A percentile compares a stretch with the other conserved stretches of the same genome.
Conservation (phyloP, 345 rosid genomes). For the Heritiera littoralis region DNA sequence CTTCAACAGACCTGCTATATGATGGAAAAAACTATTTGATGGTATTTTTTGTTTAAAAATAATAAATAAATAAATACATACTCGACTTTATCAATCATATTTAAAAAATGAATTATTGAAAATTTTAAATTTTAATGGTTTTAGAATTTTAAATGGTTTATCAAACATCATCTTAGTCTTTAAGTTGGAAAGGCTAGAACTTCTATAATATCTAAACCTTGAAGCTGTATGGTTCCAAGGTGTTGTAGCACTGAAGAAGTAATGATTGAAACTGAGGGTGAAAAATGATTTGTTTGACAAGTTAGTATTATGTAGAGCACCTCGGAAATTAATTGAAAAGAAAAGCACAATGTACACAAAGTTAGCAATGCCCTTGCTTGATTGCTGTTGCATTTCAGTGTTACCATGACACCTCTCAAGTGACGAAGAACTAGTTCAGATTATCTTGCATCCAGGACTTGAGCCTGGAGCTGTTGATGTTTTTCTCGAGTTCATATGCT, state of each 20-base stretch:
- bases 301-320: not conserved
- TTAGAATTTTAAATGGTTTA: not conserved
- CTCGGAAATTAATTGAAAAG: not conserved
- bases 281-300: not conserved
- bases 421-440: slow-evolving; percentile 82
- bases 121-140: not conserved
- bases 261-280: not conserved
- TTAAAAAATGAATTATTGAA: not conserved
- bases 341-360: not conserved
- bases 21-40: not conserved
- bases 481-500: slow-evolving; percentile 89
- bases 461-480: slow-evolving; percentile 89
- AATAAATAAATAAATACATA: not conserved
- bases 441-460: slow-evolving; percentile 84
- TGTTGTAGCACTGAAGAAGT: not conserved
- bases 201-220: not conserved
- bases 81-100: not conserved
- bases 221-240: not conserved
- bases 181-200: not conserved
- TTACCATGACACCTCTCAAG: slow-evolving; percentile 76
- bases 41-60: not conserved
- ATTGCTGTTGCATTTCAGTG: slow-evolving; percentile 53
- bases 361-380: not conserved
- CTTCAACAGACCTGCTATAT: not conserved
- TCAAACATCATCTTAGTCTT: not conserved